phyloP scores from a whole-genome alignment of 1,284 basidiomycete genomes.

The Leccinum huronense region DNA sequence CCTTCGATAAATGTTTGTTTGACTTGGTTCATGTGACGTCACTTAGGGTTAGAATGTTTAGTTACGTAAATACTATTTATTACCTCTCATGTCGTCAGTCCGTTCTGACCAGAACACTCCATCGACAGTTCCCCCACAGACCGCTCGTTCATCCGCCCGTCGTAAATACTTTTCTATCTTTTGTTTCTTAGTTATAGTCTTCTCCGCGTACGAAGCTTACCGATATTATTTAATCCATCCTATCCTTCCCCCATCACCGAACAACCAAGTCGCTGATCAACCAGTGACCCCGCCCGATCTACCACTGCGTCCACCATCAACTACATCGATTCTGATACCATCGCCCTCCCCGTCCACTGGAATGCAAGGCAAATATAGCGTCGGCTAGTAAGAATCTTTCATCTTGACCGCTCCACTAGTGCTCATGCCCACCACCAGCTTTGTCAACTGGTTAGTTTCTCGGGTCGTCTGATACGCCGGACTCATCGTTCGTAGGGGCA shows the following conservation, averaged over 20 bases:
- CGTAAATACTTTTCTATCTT: slow-evolving; percentile 25
- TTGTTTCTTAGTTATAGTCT: slow-evolving; percentile 20
- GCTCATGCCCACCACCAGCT: slow-evolving; percentile 42
- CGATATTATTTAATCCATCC: slow-evolving; percentile 15
- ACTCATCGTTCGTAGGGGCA: slow-evolving; percentile 64
- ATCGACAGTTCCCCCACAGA: slow-evolving; percentile 9
- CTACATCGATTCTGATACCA: slow-evolving; percentile 3
- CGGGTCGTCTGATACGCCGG: slow-evolving; percentile 2
- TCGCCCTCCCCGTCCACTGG: slow-evolving; percentile 19
- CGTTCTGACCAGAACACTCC: slow-evolving; percentile 21
- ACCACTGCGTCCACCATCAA: slow-evolving; percentile 14
- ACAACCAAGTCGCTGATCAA: slow-evolving; percentile 21
- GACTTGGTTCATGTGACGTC: slow-evolving; percentile 22
- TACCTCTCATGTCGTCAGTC: slow-evolving; percentile 23
- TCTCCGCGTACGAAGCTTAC: slow-evolving; percentile 21
- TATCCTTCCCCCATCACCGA: slow-evolving; percentile 7
- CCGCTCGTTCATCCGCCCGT: slow-evolving; percentile 15
- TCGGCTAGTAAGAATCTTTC: slow-evolving; percentile 66
- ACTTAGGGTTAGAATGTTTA: slow-evolving; percentile 21
- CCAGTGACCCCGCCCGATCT: slow-evolving; percentile 8
- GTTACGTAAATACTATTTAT: slow-evolving; percentile 12
- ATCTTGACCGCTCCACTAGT: slow-evolving; percentile 8
- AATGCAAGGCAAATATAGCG: slow-evolving; percentile 60
- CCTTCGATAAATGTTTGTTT: neutral
- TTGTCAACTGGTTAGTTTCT: slow-evolving; percentile 66